These are phyloP conservation scores for Lepidium aucheri DNA, from an alignment of 345 rosid genomes.

Conservation along the genomic window DNA sequence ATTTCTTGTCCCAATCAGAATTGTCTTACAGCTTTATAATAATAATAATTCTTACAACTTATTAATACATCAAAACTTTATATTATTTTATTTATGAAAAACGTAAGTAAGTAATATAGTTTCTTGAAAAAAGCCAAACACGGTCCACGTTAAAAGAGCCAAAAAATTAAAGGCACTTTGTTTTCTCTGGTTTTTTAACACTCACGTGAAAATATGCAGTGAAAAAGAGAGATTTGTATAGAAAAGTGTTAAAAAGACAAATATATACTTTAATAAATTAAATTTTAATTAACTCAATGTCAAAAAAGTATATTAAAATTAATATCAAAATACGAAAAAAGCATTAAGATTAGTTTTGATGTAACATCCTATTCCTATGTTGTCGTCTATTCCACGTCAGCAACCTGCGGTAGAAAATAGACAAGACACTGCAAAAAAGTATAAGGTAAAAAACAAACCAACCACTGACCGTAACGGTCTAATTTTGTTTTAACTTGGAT, in stretches of 20 bases:
- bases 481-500: neutral
- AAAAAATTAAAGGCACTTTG: conserved; percentile 25
- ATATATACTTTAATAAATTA: conserved; percentile 3
- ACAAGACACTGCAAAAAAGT: neutral
- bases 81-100: neutral
- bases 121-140: conserved; percentile 15
- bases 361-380: conserved; percentile 22
- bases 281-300: neutral
- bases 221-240: conserved; percentile 5
- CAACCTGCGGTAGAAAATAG: conserved; percentile 14
- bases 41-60: too few relatives aligned
- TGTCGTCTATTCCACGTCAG: conserved; percentile 23
- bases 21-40: neutral
- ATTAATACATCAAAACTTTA: too few relatives aligned
- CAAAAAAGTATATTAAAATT: neutral
- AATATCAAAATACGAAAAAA: neutral
- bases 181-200: conserved; percentile 21
- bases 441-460: neutral
- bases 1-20: too few relatives aligned
- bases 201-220: conserved; percentile 29
- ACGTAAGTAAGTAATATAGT: neutral
- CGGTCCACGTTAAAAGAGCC: conserved; percentile 24
- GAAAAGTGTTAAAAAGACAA: conserved; percentile 1
- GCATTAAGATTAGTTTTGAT: neutral
- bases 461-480: conserved; percentile 20